Base-by-base conservation (phyloP, 1,284 basidiomycete genomes). In the Chondrostereum purpureum region DNA sequence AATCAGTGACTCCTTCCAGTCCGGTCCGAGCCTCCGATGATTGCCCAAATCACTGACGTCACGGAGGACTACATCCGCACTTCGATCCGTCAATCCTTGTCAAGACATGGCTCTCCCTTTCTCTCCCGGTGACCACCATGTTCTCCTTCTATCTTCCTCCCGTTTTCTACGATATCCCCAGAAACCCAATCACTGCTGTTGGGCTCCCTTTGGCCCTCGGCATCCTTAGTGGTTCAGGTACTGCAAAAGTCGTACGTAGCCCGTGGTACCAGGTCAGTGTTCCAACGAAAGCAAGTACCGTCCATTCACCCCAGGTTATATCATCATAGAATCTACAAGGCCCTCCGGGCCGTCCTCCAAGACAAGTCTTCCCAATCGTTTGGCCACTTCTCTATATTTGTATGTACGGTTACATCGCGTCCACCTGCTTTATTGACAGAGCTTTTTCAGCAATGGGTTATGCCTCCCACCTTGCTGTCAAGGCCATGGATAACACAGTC, bases 391-490 rank as follows among this genome's bases (percentile, higher is more conserved):
- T 84, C 3, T 80, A 79, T 52, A 40, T 67, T 12, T 60, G 66
- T 68, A 48, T 23, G 63, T 50, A 5, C 38, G 50, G 46, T 48
- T 57, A n/a, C 17, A 20, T 40, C 14, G n/a, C 18, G 20, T 42
- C 6, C 24, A 33, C 5, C 16, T 5, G n/a, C 35, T 31, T 8
- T 19, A 43, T 35, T 2, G 5, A 13, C 37, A n/a, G 22, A 22
- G 41, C 40, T 24, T 13, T 14, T 50, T 39, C 45, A 75, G 75
- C 74, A 8, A 84, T 87, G 78, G 86, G 87, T 39, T 86, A 79
- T 58, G 83, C 83, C 1, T 83, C 82, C 3, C 80, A 89, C 63
- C 59, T 90, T 17, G 71, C 78, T 3, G 77, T 77, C 37, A 68
- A 72, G 50, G 65, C 74, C 1, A 66, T 82, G 50, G 83, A 86